Base-by-base conservation (phyloP, 257 asterid species). In the Salvia splendens region DNA sequence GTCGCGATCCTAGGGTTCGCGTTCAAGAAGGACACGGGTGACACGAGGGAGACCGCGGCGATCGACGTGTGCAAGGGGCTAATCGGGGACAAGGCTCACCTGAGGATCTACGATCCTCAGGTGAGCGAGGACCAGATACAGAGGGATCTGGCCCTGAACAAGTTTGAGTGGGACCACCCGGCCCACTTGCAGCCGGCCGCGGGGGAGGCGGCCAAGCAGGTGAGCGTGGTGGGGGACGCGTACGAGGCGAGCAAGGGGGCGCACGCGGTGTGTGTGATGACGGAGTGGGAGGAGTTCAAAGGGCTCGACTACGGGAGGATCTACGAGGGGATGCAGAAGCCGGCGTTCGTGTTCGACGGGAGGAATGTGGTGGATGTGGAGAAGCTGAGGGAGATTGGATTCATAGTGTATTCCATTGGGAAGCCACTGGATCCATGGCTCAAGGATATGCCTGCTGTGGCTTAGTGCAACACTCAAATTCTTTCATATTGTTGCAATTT, bases 341-440 rank as follows among this genome's bases (percentile, higher is more conserved):
- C 92, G 5, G 92, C 89, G 2, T 83, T 83, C 49, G 20, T 86
- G 51, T 86, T 86, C 9, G 92, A 86, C 15, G 92, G 92, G 35
- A 76, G 92, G 82, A 86, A 80, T 14, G 65, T 81, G 35, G 78
- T 81, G 24, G 78, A 86, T 30, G 73, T 40, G 4, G 80, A 65
- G 17, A 81, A 83, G 87, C 86, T 86, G 8, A 77, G 92, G 68
- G 84, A 86, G 61, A 86, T 86, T 1, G 92, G 92, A 1, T 86
- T 86, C 12, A 86, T 86, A 12, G 92, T 86, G 12, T 83, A 86
- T 83, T 79, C 92, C 4, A 86, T 86, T 42, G 92, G 92, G 45
- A 85, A 85, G 84, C 92, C 92, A 5, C 83, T 85, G 1, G 92
- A 85, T 62, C 84, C 92, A 12, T 85, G 92, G 92, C 89, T 86